Percentiles rank a stretch among this genome's conserved stretches.
These are phyloP conservation scores for Gnomoniopsis sp. DNA, from an alignment of 2,329 filamentous ascomycete genomes.

Conservation along the genomic window DNA sequence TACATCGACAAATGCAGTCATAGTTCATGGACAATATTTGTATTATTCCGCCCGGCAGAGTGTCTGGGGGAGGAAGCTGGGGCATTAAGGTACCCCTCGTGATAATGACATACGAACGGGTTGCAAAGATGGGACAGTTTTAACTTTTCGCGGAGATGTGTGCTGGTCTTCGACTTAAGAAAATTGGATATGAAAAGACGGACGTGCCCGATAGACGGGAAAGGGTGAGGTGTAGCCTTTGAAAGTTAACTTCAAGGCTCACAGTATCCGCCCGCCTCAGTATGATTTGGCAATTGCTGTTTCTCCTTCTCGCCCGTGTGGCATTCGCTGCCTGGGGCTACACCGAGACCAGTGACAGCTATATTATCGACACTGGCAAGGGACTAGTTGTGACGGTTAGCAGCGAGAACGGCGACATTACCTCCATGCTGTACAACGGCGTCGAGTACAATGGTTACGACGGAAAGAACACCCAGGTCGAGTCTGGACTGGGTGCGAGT, in stretches of 20 bases:
- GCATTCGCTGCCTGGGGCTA: constrained; percentile 37
- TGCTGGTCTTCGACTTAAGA: too few species aligned
- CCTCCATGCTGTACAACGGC: constrained; percentile 30
- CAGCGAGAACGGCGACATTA: constrained; percentile 33
- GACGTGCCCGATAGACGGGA: not conserved
- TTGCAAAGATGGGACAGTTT: not conserved
- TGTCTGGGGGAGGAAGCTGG: not conserved
- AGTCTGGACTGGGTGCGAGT: constrained; percentile 29
- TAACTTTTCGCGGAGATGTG: too few species aligned
- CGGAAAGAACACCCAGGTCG: constrained; percentile 30
- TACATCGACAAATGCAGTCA: too few species aligned
- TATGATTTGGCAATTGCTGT: constrained; percentile 18
- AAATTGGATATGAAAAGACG: too few species aligned
- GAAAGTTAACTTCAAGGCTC: not conserved
- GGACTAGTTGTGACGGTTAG: constrained; percentile 32
- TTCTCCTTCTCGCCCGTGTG: constrained; percentile 24
- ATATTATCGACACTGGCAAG: constrained; percentile 33
- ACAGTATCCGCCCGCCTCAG: constrained; percentile 25
- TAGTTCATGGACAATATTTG: not conserved
- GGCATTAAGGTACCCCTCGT: not conserved
- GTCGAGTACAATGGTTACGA: constrained; percentile 30
- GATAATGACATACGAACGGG: not conserved
- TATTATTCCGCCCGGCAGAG: not conserved
- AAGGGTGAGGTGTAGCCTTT: not conserved
- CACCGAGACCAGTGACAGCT: constrained; percentile 33